Evolutionary conservation across 352 stramenopile genomes (phyloP).

Genomic region (Poterioochromonas sp.): DNA sequence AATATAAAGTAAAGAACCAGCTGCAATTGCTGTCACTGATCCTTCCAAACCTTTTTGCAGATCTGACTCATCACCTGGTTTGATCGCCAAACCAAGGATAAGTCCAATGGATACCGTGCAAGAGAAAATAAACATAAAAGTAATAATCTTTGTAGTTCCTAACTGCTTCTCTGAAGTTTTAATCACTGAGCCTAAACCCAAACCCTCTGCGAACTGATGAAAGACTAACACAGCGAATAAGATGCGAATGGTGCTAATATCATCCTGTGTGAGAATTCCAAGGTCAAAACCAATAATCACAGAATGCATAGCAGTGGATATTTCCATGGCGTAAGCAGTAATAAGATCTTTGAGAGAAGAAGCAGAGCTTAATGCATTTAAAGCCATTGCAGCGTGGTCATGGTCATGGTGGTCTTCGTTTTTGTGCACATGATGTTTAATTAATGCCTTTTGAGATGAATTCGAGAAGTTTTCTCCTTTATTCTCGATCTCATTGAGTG

Average conservation of each 20-base stretch:
- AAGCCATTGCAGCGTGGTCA: neutral
- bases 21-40: neutral
- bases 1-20: constrained; percentile 12
- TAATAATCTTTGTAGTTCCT: neutral
- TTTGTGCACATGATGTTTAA: neutral
- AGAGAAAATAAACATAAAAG: constrained; percentile 3
- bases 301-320: constrained; percentile 4
- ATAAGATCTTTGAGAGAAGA: neutral
- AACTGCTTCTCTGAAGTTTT: neutral
- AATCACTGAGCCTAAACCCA: neutral
- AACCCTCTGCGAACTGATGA: constrained; percentile 11
- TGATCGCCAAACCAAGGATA: neutral
- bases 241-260: neutral
- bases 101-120: neutral
- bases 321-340: constrained; percentile 7
- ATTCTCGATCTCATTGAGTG: neutral
- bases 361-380: neutral
- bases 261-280: neutral
- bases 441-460: constrained; percentile 1
- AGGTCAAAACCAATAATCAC: neutral
- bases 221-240: neutral
- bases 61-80: too few species aligned
- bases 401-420: neutral
- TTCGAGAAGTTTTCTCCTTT: neutral
- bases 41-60: neutral